Evolutionary conservation across 768 basidiomycete species (phyloP), one percentile per base, ranked within the genome.

Genomic region (Panellus pusillus): DNA sequence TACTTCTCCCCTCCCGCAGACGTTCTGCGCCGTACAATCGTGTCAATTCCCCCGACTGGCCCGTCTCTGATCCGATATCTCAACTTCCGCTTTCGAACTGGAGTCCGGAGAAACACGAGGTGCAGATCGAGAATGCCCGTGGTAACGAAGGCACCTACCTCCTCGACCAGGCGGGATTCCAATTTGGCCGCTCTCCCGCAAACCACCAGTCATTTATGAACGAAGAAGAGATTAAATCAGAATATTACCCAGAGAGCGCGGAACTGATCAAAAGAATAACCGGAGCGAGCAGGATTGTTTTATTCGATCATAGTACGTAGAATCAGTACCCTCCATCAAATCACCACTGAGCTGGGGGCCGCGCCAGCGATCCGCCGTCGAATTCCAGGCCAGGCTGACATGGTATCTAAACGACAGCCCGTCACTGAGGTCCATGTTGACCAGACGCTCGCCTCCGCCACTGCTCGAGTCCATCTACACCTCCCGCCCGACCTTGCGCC

Each of bases 231-330:
- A 71, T 78, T 47, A 55, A 69, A 47, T 46, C 47, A 28, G 68
- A 68, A 31, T 78, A 79, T 53, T 77, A 75, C 47, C 64, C 68
- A 0, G 77, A 79, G 61, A 70, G 68, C 44, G 41, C 58, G 24
- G 70, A 70, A 49, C 60, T 76, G 17, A 57, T 76, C 36, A 76
- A 76, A 65, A 62, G 66, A 36, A 39, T 68, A 32, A 74, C 73
- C 1, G 73, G 72, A 13, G 77, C 74, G n/a, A 69, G 57, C 44
- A 65, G 62, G 15, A 65, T 66, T 31, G 69, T 76, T 41, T 61
- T 77, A 27, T 78, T 78, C 54, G 76, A 77, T 48, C 72, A 75
- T 45, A 77, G 74, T 68, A 38, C 27, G 71, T 58, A 28, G 13
- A 42, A 14, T 35, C 41, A 8, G 39, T 44, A 44, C 29, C 38